Conservation (phyloP, 371 early-diverging fungal species). For the Rhizopus sp. region DNA sequence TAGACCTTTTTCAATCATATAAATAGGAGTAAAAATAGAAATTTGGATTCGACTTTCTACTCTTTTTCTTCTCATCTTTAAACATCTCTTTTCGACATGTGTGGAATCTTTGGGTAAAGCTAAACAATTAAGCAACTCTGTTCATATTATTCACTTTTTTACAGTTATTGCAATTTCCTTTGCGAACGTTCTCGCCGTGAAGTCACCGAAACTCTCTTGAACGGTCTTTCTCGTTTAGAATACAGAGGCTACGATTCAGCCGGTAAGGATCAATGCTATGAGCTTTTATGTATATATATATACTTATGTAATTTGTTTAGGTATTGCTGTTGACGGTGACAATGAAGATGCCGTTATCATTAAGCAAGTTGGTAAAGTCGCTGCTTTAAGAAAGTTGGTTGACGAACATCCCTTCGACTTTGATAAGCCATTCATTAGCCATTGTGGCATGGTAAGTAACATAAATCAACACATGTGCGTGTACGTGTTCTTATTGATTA, state of each 20-base stretch:
- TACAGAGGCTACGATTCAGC: constrained; percentile 99
- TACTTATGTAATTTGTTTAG: constrained; percentile 36
- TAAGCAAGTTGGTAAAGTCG: constrained; percentile 98
- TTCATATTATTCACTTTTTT: not conserved
- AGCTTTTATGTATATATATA: not conserved
- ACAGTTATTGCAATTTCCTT: constrained; percentile 85
- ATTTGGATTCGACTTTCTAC: constrained; percentile 1
- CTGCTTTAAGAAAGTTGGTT: constrained; percentile 81
- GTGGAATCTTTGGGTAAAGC: constrained; percentile 93
- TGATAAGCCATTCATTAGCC: constrained; percentile 77
- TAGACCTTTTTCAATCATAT: constrained; percentile 5
- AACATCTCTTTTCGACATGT: constrained; percentile 68
- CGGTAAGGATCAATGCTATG: constrained; percentile 53
- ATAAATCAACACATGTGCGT: not conserved
- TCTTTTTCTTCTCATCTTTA: constrained; percentile 20
- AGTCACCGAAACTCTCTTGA: constrained; percentile 89
- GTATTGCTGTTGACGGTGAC: constrained; percentile 93
- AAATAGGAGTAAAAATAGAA: constrained; percentile 13
- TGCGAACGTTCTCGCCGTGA: constrained; percentile 83
- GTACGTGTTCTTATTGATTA: not conserved
- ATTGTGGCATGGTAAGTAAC: constrained; percentile 76
- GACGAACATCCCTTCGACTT: constrained; percentile 72
- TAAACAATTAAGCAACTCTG: not conserved
- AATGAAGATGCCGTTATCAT: constrained; percentile 72
- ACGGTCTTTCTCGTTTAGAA: constrained; percentile 97